Percentiles rank a stretch among this genome's conserved stretches.
phyloP scores from a whole-genome alignment of 2,329 filamentous ascomycete genomes.

The Penicillium sp. region DNA sequence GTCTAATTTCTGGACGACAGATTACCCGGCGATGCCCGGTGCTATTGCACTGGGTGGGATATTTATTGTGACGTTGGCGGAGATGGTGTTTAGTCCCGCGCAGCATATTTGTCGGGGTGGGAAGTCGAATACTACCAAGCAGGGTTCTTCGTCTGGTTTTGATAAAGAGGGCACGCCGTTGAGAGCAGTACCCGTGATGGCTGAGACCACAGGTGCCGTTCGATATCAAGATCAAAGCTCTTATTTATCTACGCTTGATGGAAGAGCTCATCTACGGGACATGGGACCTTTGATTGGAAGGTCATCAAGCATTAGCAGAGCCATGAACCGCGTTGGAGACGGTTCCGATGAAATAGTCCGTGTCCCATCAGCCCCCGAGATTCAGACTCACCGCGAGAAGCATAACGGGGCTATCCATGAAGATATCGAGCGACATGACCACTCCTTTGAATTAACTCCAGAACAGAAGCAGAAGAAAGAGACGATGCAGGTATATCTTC shows the following conservation, averaged over 20 bases:
- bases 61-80: conserved; percentile 58
- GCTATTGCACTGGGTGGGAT: conserved; percentile 54
- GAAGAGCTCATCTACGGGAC: conserved; percentile 32
- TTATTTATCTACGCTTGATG: conserved; percentile 17
- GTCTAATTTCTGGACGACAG: conserved; percentile 52
- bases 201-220: background rate
- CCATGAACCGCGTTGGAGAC: conserved; percentile 37
- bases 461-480: conserved; percentile 63
- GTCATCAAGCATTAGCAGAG: conserved; percentile 38
- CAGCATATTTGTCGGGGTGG: conserved; percentile 38
- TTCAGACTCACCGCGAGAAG: conserved; percentile 21
- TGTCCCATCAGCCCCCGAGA: conserved; percentile 33
- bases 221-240: background rate
- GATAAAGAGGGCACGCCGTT: background rate
- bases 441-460: conserved; percentile 26
- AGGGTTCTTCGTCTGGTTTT: background rate
- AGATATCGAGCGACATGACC: conserved; percentile 29
- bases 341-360: conserved; percentile 31
- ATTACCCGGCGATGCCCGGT: conserved; percentile 56
- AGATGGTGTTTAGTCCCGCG: conserved; percentile 59
- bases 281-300: conserved; percentile 37
- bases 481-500: conserved; percentile 73
- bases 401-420: conserved; percentile 23
- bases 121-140: background rate
- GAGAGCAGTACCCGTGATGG: background rate